Conservation (phyloP, 768 basidiomycete species). For the Xerocomellus amylosporus region DNA sequence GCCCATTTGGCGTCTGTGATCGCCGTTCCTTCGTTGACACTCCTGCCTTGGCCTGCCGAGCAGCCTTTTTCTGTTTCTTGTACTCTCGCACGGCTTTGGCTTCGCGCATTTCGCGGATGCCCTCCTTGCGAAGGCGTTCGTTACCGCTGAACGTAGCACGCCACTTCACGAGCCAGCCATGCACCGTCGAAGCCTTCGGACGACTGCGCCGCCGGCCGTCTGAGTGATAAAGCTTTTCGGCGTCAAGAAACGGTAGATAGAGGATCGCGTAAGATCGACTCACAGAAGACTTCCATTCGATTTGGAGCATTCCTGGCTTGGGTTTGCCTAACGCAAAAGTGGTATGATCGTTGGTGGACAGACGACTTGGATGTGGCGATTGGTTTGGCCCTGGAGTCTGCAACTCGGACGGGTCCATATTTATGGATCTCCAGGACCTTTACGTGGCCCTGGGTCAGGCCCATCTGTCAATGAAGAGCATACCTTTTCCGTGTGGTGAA, state of each 20-base stretch:
- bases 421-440: constrained; percentile 19
- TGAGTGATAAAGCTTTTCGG: constrained; percentile 32
- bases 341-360: constrained; percentile 6
- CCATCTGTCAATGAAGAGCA: not conserved
- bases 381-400: not conserved
- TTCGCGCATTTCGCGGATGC: constrained; percentile 68
- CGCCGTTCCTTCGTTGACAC: constrained; percentile 14
- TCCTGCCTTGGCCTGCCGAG: constrained; percentile 16
- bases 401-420: constrained; percentile 13
- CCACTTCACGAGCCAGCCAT: constrained; percentile 80
- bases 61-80: constrained; percentile 28
- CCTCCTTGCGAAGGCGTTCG: constrained; percentile 59
- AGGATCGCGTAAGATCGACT: constrained; percentile 8
- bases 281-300: constrained; percentile 36
- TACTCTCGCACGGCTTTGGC: constrained; percentile 39
- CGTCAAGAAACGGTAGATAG: not conserved
- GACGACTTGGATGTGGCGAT: constrained; percentile 11
- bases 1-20: constrained; percentile 8
- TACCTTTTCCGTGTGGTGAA: constrained; percentile 16
- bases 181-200: constrained; percentile 56
- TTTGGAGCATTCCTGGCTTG: constrained; percentile 23
- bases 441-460: not conserved
- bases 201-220: constrained; percentile 44
- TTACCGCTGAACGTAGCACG: constrained; percentile 67
- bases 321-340: constrained; percentile 2